phyloP scores from a whole-genome alignment of 2,329 filamentous ascomycete species.

The Talaromyces verruculosus region DNA sequence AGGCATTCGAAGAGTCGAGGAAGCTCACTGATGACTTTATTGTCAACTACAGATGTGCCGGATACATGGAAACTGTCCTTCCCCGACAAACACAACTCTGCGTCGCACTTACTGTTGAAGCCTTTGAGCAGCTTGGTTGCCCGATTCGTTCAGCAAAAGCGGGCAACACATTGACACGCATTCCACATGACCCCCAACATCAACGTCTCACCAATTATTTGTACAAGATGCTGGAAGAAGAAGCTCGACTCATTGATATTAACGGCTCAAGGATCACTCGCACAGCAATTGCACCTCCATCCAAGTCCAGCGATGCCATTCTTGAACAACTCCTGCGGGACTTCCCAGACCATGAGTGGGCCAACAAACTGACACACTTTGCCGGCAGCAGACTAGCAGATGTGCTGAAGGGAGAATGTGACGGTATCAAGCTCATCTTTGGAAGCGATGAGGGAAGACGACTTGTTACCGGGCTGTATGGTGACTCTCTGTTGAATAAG shows the following conservation, averaged over 20 bases:
- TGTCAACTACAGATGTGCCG: constrained; percentile 23
- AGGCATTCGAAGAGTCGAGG: constrained; percentile 31
- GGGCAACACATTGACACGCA: constrained; percentile 25
- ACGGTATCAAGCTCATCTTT: constrained; percentile 45
- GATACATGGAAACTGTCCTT: constrained; percentile 28
- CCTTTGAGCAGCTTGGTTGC: constrained; percentile 35
- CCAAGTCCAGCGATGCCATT: constrained; percentile 25
- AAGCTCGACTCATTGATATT: constrained; percentile 33
- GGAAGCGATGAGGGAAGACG: constrained; percentile 28
- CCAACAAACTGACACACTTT: constrained; percentile 34
- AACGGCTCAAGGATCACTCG: constrained; percentile 29
- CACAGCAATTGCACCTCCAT: constrained; percentile 27
- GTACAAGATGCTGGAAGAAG: constrained; percentile 33
- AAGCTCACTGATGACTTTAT: constrained; percentile 30
- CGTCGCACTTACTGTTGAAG: constrained; percentile 29
- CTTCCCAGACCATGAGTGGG: constrained; percentile 36
- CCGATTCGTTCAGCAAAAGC: constrained; percentile 22
- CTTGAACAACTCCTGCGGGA: constrained; percentile 28
- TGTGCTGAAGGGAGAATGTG: constrained; percentile 39
- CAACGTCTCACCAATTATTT: constrained; percentile 30
- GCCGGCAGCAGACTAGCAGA: constrained; percentile 40
- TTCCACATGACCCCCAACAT: constrained; percentile 30
- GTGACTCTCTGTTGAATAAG: constrained; percentile 25
- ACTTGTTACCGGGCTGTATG: constrained; percentile 42
- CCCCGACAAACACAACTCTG: constrained; percentile 27